Evolutionary conservation across 2,329 filamentous ascomycete species (phyloP).

Genomic region (Penicillium sp.): DNA sequence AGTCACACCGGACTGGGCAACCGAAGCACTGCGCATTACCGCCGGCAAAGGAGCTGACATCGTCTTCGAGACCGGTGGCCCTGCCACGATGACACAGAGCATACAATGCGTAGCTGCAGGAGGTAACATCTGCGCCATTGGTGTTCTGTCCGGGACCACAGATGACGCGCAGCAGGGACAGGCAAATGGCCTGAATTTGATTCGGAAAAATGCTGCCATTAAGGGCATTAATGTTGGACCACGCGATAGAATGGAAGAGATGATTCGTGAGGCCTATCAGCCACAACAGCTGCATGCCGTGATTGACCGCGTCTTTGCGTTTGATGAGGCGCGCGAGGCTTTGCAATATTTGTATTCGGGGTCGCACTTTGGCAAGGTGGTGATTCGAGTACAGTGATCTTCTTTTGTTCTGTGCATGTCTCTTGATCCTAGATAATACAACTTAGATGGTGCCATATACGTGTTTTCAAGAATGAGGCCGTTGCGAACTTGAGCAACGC

Average conservation of each 20-base stretch:
- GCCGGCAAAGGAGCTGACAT: conserved; percentile 46
- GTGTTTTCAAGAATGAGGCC: too few species aligned
- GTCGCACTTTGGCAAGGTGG: conserved; percentile 20
- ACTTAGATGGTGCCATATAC: too few species aligned
- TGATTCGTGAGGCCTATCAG: conserved; percentile 19
- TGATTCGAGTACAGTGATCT: neutral
- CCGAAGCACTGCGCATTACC: conserved; percentile 44
- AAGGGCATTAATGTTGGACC: conserved; percentile 63
- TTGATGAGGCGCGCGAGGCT: conserved; percentile 50
- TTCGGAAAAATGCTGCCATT: conserved; percentile 50
- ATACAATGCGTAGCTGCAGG: conserved; percentile 44
- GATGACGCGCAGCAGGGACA: conserved; percentile 48
- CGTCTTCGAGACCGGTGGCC: conserved; percentile 50
- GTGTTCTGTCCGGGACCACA: conserved; percentile 47
- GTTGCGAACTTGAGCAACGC: too few species aligned
- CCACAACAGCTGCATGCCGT: conserved; percentile 37
- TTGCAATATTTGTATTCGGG: conserved; percentile 51
- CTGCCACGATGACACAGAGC: conserved; percentile 48
- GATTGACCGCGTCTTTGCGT: conserved; percentile 53
- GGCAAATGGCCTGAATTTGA: conserved; percentile 57
- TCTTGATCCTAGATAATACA: too few species aligned
- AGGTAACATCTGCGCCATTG: conserved; percentile 46
- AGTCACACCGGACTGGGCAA: conserved; percentile 42
- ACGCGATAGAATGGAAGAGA: conserved; percentile 47
- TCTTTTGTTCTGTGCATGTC: too few species aligned